Percentiles rank a stretch among this genome's conserved stretches.
Conservation (phyloP, 805 yeast species). For the Candida vaughaniae region DNA sequence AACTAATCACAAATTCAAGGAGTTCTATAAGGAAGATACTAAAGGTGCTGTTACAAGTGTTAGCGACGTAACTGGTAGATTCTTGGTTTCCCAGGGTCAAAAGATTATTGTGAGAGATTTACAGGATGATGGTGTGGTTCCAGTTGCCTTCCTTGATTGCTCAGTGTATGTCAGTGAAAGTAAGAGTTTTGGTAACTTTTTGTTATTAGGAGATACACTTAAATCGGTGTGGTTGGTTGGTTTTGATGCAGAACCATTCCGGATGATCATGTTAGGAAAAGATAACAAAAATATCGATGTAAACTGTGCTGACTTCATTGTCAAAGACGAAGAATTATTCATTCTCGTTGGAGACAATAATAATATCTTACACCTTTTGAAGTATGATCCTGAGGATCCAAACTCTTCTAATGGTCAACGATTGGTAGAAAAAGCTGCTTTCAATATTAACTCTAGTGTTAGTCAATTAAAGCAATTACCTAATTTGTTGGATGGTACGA, state of each 20-base stretch:
- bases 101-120: conserved; percentile 75
- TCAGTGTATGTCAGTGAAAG: conserved; percentile 75
- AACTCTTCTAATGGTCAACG: conserved; percentile 76
- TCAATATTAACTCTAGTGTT: conserved; percentile 63
- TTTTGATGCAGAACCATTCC: conserved; percentile 91
- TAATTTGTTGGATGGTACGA: conserved; percentile 36
- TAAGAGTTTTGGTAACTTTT: conserved; percentile 77
- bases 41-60: conserved; percentile 82
- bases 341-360: conserved; percentile 69
- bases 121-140: conserved; percentile 84
- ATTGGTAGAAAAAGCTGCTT: conserved; percentile 66
- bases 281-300: conserved; percentile 66
- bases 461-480: conserved; percentile 52
- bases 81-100: conserved; percentile 85
- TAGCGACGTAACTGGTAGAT: conserved; percentile 78
- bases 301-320: conserved; percentile 71
- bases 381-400: conserved; percentile 92
- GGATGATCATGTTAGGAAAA: conserved; percentile 76
- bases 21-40: conserved; percentile 67
- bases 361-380: conserved; percentile 65
- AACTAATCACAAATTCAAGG: conserved; percentile 73
- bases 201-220: conserved; percentile 78
- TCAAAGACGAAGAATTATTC: conserved; percentile 65
- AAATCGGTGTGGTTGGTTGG: conserved; percentile 81
- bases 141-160: conserved; percentile 92